Conservation (phyloP, 78 protist genomes). For the Dictyostelium brefeldianum region DNA sequence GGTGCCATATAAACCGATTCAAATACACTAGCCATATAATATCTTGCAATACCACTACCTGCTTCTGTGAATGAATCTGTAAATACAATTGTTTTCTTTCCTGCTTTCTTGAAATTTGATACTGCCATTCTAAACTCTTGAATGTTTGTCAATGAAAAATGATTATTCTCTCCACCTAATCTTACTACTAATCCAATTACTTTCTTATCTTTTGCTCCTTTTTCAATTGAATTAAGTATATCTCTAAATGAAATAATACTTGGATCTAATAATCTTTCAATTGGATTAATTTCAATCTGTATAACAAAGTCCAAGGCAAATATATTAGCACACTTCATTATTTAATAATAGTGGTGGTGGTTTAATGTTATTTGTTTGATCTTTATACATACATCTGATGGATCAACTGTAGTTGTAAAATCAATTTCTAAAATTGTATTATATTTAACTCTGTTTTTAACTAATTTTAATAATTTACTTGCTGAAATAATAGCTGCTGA, state of each 20-base stretch:
- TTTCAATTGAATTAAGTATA: slow-evolving; percentile 22
- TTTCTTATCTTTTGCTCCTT: slow-evolving; percentile 33
- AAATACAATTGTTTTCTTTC: slow-evolving; percentile 19
- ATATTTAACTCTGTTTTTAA: slow-evolving; percentile 3
- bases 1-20: slow-evolving; percentile 20
- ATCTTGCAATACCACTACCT: slow-evolving; percentile 11
- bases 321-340: too few species aligned
- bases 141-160: slow-evolving; percentile 6
- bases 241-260: slow-evolving; percentile 18
- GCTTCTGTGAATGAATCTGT: slow-evolving; percentile 41
- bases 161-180: neutral
- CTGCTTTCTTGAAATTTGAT: slow-evolving; percentile 15
- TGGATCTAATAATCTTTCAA: slow-evolving; percentile 53
- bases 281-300: slow-evolving; percentile 4
- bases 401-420: neutral
- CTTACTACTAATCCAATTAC: slow-evolving; percentile 23
- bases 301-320: too few species aligned
- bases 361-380: too few species aligned
- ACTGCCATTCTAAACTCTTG: slow-evolving; percentile 60
- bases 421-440: slow-evolving; percentile 26
- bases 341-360: too few species aligned
- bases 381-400: slow-evolving; percentile 2
- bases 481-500: neutral
- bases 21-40: slow-evolving; percentile 43
- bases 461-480: neutral